phyloP scores from a whole-genome alignment of 495 filamentous ascomycete species.

The Talaromyces stipitatus region DNA sequence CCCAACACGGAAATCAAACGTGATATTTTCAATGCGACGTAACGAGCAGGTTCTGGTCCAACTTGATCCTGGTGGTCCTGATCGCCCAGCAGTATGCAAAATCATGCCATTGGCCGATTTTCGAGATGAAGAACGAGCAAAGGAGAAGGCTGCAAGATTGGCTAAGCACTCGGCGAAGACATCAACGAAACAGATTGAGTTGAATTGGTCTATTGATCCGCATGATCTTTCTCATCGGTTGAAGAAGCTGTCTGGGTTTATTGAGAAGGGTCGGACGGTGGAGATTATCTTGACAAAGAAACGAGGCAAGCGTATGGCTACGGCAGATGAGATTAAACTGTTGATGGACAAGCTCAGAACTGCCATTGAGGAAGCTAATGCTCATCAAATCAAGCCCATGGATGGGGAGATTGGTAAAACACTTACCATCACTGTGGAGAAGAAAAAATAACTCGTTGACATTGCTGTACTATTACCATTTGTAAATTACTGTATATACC shows the following conservation, averaged over 20 bases:
- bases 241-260: conserved; percentile 50
- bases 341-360: conserved; percentile 31
- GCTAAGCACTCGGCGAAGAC: conserved; percentile 18
- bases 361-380: conserved; percentile 27
- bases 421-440: conserved; percentile 30
- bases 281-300: conserved; percentile 50
- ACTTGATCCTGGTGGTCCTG: conserved; percentile 32
- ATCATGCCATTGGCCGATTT: conserved; percentile 46
- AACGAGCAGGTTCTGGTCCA: conserved; percentile 48
- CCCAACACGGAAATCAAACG: conserved; percentile 28
- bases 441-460: conserved; percentile 12
- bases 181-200: conserved; percentile 61
- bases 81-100: conserved; percentile 53
- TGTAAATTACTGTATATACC: conserved; percentile 6
- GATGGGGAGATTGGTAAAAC: conserved; percentile 37
- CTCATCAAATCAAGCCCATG: conserved; percentile 29
- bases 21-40: conserved; percentile 43
- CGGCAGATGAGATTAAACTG: conserved; percentile 33
- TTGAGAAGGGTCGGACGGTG: conserved; percentile 56
- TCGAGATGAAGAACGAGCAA: conserved; percentile 32
- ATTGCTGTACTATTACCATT: background rate
- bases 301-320: conserved; percentile 33
- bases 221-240: conserved; percentile 59
- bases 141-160: conserved; percentile 24
- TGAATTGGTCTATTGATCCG: conserved; percentile 74